Base-by-base conservation (phyloP, 495 filamentous ascomycete genomes). In the Penicillium chermesinum region DNA sequence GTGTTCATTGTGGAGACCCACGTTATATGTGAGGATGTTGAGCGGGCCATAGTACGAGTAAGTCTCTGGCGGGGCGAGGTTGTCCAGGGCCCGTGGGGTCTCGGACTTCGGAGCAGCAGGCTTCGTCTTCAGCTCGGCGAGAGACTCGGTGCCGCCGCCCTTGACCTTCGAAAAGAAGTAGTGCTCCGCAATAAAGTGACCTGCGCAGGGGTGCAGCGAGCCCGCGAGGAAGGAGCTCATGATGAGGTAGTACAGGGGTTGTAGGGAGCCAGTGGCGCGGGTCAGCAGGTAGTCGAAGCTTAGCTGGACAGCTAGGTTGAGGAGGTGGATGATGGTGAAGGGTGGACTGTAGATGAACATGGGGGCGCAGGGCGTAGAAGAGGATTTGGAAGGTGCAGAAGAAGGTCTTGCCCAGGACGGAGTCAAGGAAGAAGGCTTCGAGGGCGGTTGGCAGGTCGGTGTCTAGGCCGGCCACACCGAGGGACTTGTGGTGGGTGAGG, bases 341-440 rank as follows among this genome's bases (percentile, higher is more conserved):
- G 91, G 88, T 1, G 96, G 76, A 57, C 83, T 79, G 75, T 94
- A 94, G 54, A 99, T 79, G 71, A 91, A 84, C 85, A 96, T 94
- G 43, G 94, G n/a, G 94, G 3, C 94, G 89, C n/a, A 99, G 61
- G 61, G 94, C 94, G 77, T 99, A 99, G 81, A 99, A 99, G 62
- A 99, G 75, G 65, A 99, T 96, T 70, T 99, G 94, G 74, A 96
- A 97, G 55, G 94, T 97, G 75, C 88, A 94, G 80, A 99, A 99
- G 77, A 99, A 97, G 51, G 94, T 87, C 66, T 99, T 99, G 57
- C 94, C 94, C 14, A 91, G 79, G 61, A 99, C 78, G n/a, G 89
- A 95, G 76, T 96, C 86, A 52, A 99, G 85, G 67, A 97, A 85
- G 64, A 95, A 66, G 56, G 90, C 94, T 72, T 99, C 94, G 36